Evolutionary conservation across 179 eudicot species (phyloP), one percentile per base, ranked within the genome.

Genomic region (Silene noctiflora): DNA sequence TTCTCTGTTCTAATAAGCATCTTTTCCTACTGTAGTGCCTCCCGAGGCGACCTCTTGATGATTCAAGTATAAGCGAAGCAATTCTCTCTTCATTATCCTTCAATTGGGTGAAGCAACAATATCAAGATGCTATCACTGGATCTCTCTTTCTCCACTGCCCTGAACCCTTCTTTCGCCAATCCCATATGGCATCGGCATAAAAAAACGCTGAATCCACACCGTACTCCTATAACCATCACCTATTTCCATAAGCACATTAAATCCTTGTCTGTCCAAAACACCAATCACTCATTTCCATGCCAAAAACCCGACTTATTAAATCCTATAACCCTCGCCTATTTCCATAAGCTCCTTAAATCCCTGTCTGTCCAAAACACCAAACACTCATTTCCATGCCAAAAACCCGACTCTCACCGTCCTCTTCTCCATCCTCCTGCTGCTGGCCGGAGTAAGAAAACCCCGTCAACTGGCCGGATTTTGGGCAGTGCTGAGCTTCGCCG

Each of bases 401-500:
- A 76, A 14, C 77, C 86, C 68, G 16, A 48, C 76, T 42, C 80
- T 39, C 67, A 20, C 13, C 78, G 75, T 81, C 81, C 44, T 44
- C 75, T 73, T 31, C 86, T 85, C 25, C 44, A 74, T 42, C 91
- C 92, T 5, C 81, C 89, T 33, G 85, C 88, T 77, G 98, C 96
- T 67, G 97, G 98, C 21, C 82, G 98, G 61, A 90, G 93, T 84
- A 94, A 90, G 85, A 87, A 89, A 46, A 73, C 87, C n/a, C 58
- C 84, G 27, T 84, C 89, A 27, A 22, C 78, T 14, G 91, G 96
- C 27, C 84, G 91, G 0, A 86, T 94, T 25, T 92, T 88, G 62
- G 96, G 96, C 10, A 83, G 72, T 44, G 90, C 93, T 8, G 95
- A 95, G 69, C 22, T 93, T 74, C 96, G 96, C n/a, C 83, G 92